Percentiles rank a stretch among this genome's conserved stretches.
phyloP scores from a whole-genome alignment of 2,329 filamentous ascomycete species.

The Neonectria sp. region DNA sequence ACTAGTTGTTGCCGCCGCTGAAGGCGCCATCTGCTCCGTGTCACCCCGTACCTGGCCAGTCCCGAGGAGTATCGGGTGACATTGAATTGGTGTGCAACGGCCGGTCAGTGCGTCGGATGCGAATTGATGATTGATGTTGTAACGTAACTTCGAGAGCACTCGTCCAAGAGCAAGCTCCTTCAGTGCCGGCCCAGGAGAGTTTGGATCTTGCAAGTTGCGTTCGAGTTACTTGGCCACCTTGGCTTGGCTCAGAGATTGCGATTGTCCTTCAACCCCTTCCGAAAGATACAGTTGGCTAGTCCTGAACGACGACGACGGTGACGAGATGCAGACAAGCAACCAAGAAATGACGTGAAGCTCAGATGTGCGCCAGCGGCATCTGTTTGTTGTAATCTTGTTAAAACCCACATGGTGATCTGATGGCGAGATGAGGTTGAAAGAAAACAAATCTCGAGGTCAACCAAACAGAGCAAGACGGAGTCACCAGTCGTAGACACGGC shows the following conservation, averaged over 20 bases:
- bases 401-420: slow-evolving; percentile 45
- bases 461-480: slow-evolving; percentile 26
- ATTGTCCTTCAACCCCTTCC: neutral
- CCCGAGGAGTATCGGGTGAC: slow-evolving; percentile 21
- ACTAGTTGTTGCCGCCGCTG: slow-evolving; percentile 9
- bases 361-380: slow-evolving; percentile 42
- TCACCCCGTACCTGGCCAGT: slow-evolving; percentile 17
- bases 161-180: slow-evolving; percentile 1
- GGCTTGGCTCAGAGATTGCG: neutral
- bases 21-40: slow-evolving; percentile 21
- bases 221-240: neutral
- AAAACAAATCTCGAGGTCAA: slow-evolving; percentile 31
- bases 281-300: neutral
- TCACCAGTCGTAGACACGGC: slow-evolving; percentile 34
- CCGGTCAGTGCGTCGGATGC: slow-evolving; percentile 19
- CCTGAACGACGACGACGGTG: slow-evolving; percentile 1
- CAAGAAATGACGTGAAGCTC: slow-evolving; percentile 32
- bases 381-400: slow-evolving; percentile 47
- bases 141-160: neutral
- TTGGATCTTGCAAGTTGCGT: neutral
- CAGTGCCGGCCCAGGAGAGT: neutral
- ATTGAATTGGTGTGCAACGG: slow-evolving; percentile 20
- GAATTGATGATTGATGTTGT: slow-evolving; percentile 15
- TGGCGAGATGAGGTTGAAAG: slow-evolving; percentile 46
- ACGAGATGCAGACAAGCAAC: slow-evolving; percentile 15